phyloP scores from a whole-genome alignment of 176 grass and related monocot genomes.

The Tillandsia leiboldiana region DNA sequence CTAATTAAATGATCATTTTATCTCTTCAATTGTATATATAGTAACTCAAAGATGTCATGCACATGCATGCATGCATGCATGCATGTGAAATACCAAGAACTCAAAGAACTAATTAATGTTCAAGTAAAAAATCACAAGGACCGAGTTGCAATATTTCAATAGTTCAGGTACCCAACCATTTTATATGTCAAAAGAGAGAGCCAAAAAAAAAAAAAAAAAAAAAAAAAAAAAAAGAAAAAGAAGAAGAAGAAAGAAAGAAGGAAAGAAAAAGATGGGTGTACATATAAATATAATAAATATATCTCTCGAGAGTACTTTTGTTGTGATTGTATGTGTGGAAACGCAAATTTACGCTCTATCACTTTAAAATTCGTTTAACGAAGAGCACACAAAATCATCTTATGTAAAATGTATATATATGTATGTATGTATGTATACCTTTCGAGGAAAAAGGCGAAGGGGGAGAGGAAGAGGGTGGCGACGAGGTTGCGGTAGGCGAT shows the following conservation, averaged over 20 bases:
- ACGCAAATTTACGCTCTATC: too few species aligned
- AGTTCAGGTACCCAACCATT: not conserved
- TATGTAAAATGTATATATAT: not conserved
- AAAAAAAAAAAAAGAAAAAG: not conserved
- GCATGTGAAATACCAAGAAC: not conserved
- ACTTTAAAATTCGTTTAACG: not conserved
- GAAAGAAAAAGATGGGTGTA: not conserved
- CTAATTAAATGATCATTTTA: too few species aligned
- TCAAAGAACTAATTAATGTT: not conserved
- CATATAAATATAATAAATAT: too few species aligned
- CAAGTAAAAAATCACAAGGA: constrained; percentile 1
- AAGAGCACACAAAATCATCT: not conserved
- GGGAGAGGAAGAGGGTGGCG: constrained; percentile 56
- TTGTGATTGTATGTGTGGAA: too few species aligned
- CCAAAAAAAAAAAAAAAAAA: not conserved
- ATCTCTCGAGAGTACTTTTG: too few species aligned
- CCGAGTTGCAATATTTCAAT: too few species aligned
- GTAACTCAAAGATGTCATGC: too few species aligned
- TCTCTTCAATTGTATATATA: too few species aligned
- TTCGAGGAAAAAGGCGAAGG: constrained; percentile 50
- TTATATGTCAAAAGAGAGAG: too few species aligned
- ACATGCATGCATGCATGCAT: too few species aligned
- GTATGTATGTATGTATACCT: constrained; percentile 23
- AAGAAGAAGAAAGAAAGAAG: not conserved
- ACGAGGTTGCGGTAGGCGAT: constrained; percentile 90